These are phyloP conservation scores for Astrephomene gubernaculifera DNA, from an alignment of 139 green algal genomes.

Conservation along the genomic window DNA sequence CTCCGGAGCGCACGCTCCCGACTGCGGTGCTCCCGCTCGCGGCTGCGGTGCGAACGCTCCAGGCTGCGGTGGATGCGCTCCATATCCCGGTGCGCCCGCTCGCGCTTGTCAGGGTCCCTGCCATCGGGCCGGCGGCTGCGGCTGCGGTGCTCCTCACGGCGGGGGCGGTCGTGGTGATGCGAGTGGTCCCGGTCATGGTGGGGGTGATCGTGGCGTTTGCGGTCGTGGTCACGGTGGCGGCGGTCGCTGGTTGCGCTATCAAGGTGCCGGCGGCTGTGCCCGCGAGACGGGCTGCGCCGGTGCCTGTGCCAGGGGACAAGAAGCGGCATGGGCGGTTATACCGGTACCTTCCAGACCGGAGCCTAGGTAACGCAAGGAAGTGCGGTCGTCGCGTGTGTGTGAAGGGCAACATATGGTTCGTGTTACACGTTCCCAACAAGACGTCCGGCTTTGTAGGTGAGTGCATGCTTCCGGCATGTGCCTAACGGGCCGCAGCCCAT, in stretches of 20 bases:
- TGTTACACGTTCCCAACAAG: no score
- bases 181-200: not conserved
- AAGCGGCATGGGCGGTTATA: not conserved
- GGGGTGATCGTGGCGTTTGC: not conserved
- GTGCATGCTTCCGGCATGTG: no score
- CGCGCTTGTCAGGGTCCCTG: not conserved
- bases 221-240: not conserved
- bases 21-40: constrained; percentile 22
- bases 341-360: not conserved
- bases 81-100: not conserved
- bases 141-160: not conserved
- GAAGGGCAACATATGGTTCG: no score
- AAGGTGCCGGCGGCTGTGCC: not conserved
- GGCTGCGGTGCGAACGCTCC: constrained; percentile 23
- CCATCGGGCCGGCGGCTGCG: not conserved
- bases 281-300: not conserved
- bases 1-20: constrained; percentile 17
- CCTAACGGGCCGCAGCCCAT: no score
- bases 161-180: not conserved
- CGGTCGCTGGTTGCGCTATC: not conserved
- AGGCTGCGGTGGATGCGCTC: constrained; percentile 16
- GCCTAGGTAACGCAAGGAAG: no score
- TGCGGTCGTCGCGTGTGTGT: no score
- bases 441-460: no score
- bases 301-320: not conserved